Base-by-base conservation (phyloP, 805 yeast genomes). In the Hanseniaspora occidentalis region DNA sequence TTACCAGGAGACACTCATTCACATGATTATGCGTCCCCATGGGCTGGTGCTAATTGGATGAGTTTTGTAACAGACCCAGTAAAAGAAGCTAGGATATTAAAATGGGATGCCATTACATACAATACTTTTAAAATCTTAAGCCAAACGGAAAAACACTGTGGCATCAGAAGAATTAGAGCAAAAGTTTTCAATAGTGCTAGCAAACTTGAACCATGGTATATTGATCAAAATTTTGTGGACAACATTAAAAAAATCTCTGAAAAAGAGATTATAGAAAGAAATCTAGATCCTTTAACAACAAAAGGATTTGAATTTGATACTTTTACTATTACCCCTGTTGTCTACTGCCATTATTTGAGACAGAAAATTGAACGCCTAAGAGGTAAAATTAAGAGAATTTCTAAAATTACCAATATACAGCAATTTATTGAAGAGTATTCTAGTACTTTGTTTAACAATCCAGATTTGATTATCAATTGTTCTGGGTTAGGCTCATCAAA, bases 11-110 rank as follows among this genome's bases (percentile, higher is more conserved):
- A 77, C 40, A 51, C 62, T 23, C 66, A 68, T 38, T 61, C 67
- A 31, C 57, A 57, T 11, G 66, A 67, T 8, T 79, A 74, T 51
- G 68, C 82, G 2, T 75, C 81, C 0, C 84, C 84, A 3, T 72
- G 66, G 53, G 85, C 84, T 0, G 85, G 85, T 3, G 86, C 84
- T 36, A 74, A 78, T 48, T 79, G 84, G 83, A 65, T 63, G 37
- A 71, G 80, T 10, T 74, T 75, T 57, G 29, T 25, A 4, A 25
- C 11, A 25, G 29, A 25, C 29, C 29, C 29, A 5, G 29, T 25
- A 13, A 25, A 25, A 25, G 29, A 25, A 25, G n/a, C 11, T 13
- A 25, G n/a, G n/a, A 13, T 13, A 25, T 4, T 25, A 13, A 25
- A 25, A 25, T 25, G n/a, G 11, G 29, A 25, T 7, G 84, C 82